Conservation (phyloP, 148 eudicot genomes). For the Dysphania ambrosioides region DNA sequence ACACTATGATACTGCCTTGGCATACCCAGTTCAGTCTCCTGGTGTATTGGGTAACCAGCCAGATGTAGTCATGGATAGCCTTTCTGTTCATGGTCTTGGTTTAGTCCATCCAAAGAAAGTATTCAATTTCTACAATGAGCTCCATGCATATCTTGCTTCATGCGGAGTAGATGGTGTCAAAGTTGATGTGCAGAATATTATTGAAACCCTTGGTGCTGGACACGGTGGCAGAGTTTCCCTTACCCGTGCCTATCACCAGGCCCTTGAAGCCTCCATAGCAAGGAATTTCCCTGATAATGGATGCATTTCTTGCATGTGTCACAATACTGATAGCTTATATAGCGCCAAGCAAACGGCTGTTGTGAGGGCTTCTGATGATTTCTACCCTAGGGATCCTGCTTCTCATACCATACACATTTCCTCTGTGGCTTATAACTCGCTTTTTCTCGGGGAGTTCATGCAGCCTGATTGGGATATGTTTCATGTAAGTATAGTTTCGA, state of each 20-base stretch:
- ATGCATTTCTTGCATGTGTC: conserved; percentile 92
- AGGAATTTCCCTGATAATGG: conserved; percentile 84
- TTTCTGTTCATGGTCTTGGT: conserved; percentile 81
- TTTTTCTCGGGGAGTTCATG: conserved; percentile 96
- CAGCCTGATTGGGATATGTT: conserved; percentile 99
- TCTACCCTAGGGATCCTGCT: conserved; percentile 88
- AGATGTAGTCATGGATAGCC: conserved; percentile 91
- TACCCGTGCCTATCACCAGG: conserved; percentile 75
- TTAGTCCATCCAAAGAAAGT: conserved; percentile 88
- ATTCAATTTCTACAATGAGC: conserved; percentile 88
- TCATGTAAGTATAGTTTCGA: conserved; percentile 56
- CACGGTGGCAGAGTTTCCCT: conserved; percentile 89
- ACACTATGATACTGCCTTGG: conserved; percentile 76
- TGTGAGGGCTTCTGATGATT: conserved; percentile 93
- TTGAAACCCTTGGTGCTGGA: conserved; percentile 97
- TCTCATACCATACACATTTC: conserved; percentile 93
- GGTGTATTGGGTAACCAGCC: conserved; percentile 90
- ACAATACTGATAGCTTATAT: conserved; percentile 81
- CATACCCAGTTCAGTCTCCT: conserved; percentile 84
- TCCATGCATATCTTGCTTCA: conserved; percentile 89
- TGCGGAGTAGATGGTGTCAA: conserved; percentile 98
- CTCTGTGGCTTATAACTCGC: conserved; percentile 76
- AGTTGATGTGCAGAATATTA: conserved; percentile 93
- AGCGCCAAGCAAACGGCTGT: conserved; percentile 73
- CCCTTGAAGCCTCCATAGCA: conserved; percentile 72